A percentile compares a stretch with the other conserved stretches of the same genome.
These are phyloP conservation scores for Turnera subulata DNA, from an alignment of 345 rosid species.

Conservation along the genomic window DNA sequence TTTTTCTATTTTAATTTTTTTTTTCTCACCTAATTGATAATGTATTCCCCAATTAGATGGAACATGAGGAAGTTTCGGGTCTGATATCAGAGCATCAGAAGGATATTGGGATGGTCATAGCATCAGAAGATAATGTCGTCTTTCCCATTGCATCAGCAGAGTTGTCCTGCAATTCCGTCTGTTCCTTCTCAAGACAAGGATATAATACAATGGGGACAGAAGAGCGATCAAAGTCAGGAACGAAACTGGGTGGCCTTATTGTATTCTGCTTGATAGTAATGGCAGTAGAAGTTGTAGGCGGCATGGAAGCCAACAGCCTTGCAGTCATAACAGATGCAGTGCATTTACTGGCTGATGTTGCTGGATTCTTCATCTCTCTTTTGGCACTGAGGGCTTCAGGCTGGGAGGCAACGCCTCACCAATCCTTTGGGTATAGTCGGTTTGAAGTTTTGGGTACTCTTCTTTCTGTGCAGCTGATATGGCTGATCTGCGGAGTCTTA, in stretches of 20 bases:
- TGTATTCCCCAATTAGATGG: constrained; percentile 41
- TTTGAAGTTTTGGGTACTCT: constrained; percentile 82
- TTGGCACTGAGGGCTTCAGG: constrained; percentile 73
- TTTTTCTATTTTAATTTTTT: no score
- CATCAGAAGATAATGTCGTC: constrained; percentile 24
- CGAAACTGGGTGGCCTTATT: constrained; percentile 49
- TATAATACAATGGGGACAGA: constrained; percentile 32
- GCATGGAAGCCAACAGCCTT: constrained; percentile 71
- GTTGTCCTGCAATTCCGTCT: constrained; percentile 25
- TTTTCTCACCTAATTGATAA: not conserved
- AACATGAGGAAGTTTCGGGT: constrained; percentile 36
- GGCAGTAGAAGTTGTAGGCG: constrained; percentile 68
- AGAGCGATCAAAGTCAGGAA: constrained; percentile 43
- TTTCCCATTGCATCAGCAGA: constrained; percentile 20
- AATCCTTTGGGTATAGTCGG: constrained; percentile 67
- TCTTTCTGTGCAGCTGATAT: constrained; percentile 70
- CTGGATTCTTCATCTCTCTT: constrained; percentile 64
- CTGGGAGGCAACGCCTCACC: constrained; percentile 63
- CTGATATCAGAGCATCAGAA: constrained; percentile 28
- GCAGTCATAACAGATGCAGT: constrained; percentile 85
- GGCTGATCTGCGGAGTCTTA: constrained; percentile 67
- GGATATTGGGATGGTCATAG: constrained; percentile 33
- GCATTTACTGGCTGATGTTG: constrained; percentile 68
- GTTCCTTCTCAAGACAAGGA: constrained; percentile 49
- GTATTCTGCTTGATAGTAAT: constrained; percentile 43